Evolutionary conservation across 352 stramenopile genomes (phyloP).

Genomic region (Aphanomyces stellatus): DNA sequence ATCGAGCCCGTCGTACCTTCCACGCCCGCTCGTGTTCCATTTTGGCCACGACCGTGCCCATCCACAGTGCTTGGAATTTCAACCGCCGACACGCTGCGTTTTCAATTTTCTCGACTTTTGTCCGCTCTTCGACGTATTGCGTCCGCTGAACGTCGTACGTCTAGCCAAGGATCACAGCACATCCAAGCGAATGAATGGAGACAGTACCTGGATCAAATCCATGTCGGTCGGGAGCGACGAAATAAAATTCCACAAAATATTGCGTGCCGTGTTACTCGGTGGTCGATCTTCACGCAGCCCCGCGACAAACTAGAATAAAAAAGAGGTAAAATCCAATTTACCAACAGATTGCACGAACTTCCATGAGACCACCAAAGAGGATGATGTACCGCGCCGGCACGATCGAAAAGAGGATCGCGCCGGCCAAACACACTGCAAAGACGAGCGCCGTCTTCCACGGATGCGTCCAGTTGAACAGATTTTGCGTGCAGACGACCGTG

Average conservation of each 20-base stretch:
- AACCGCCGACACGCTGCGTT: conserved; percentile 37
- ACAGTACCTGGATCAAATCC: conserved; percentile 51
- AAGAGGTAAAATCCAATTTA: not conserved
- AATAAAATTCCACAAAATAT: conserved; percentile 74
- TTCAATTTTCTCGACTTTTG: conserved; percentile 39
- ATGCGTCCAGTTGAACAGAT: conserved; percentile 82
- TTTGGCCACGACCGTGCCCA: conserved; percentile 49
- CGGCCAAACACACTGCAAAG: conserved; percentile 39
- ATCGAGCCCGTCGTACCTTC: conserved; percentile 37
- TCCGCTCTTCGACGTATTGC: conserved; percentile 46
- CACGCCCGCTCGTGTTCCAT: conserved; percentile 47
- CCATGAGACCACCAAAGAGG: conserved; percentile 39
- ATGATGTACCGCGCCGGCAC: conserved; percentile 66
- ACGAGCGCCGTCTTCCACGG: conserved; percentile 74
- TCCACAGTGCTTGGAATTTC: conserved; percentile 64
- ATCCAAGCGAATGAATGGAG: not conserved
- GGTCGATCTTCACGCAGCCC: conserved; percentile 69
- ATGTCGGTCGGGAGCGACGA: conserved; percentile 72
- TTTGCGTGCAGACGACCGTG: conserved; percentile 64
- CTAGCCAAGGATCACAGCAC: not conserved
- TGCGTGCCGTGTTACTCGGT: conserved; percentile 65
- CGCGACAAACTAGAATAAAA: conserved; percentile 60
- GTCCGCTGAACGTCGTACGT: conserved; percentile 51
- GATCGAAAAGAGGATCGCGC: conserved; percentile 50
- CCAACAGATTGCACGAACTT: not conserved